phyloP scores from a whole-genome alignment of 2,329 filamentous ascomycete species.

The Ilyonectria sp. region DNA sequence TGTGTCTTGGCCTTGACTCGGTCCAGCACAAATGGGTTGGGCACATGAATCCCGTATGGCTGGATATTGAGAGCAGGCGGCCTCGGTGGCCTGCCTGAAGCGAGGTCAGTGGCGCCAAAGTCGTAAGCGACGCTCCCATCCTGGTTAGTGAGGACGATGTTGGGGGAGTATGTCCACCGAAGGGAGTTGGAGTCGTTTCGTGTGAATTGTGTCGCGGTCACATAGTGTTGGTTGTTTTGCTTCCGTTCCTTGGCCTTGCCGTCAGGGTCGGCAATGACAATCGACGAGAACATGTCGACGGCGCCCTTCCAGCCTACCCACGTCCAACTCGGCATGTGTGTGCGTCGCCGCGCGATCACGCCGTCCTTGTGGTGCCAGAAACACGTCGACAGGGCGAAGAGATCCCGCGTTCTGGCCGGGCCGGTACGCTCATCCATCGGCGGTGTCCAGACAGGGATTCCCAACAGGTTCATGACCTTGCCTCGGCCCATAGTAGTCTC shows the following conservation, averaged over 20 bases:
- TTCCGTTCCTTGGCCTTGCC: conserved; percentile 49
- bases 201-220: conserved; percentile 53
- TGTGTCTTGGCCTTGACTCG: conserved; percentile 53
- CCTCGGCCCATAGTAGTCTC: conserved; percentile 50
- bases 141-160: conserved; percentile 48
- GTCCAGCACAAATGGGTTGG: conserved; percentile 53
- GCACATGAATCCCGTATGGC: conserved; percentile 51
- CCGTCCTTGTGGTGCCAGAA: conserved; percentile 55
- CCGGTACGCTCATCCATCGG: conserved; percentile 33
- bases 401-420: conserved; percentile 49
- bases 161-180: conserved; percentile 54
- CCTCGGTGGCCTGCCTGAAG: conserved; percentile 34
- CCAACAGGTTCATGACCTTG: conserved; percentile 50
- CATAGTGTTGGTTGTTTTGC: conserved; percentile 54
- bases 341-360: conserved; percentile 44
- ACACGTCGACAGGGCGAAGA: conserved; percentile 54
- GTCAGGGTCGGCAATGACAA: conserved; percentile 51
- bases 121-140: conserved; percentile 52
- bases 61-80: conserved; percentile 45
- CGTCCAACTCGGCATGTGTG: conserved; percentile 55
- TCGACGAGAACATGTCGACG: conserved; percentile 53
- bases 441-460: conserved; percentile 53
- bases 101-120: conserved; percentile 40
- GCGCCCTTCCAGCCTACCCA: conserved; percentile 56
- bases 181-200: conserved; percentile 51